Percentiles rank a stretch among this genome's conserved stretches.
These are phyloP conservation scores for Eucalyptus regnans DNA, from an alignment of 345 rosid genomes.

Conservation along the genomic window DNA sequence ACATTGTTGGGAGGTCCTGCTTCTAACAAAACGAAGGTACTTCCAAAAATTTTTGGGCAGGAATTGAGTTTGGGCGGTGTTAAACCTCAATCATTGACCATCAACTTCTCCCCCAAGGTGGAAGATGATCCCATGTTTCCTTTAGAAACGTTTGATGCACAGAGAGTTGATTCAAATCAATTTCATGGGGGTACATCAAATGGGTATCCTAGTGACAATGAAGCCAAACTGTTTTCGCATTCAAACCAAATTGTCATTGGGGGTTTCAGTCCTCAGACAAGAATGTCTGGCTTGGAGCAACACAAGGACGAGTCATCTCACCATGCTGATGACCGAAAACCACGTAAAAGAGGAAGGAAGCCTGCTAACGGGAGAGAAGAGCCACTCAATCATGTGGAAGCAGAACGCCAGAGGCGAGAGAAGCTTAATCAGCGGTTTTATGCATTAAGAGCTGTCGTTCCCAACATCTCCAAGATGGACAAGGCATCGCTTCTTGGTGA, in stretches of 20 bases:
- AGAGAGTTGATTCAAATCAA: conserved; percentile 38
- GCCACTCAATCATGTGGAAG: conserved; percentile 92
- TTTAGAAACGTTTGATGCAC: conserved; percentile 43
- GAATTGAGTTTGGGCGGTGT: conserved; percentile 74
- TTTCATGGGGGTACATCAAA: conserved; percentile 46
- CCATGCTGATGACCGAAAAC: conserved; percentile 64
- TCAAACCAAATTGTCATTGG: conserved; percentile 23
- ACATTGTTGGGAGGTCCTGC: conserved; percentile 44
- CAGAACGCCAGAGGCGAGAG: conserved; percentile 92
- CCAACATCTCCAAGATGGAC: conserved; percentile 96
- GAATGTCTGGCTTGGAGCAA: conserved; percentile 33
- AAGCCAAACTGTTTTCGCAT: conserved; percentile 38
- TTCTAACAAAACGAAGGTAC: conserved; percentile 39
- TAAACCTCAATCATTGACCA: conserved; percentile 53
- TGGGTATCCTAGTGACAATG: conserved; percentile 27
- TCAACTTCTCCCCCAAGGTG: conserved; percentile 74
- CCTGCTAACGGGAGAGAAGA: conserved; percentile 98
- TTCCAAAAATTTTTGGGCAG: conserved; percentile 78
- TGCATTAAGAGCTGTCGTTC: conserved; percentile 82
- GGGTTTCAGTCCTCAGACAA: conserved; percentile 22
- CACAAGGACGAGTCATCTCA: conserved; percentile 51
- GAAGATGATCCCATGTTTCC: conserved; percentile 68
- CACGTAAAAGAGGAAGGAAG: conserved; percentile 93
- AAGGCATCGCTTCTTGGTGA: conserved; percentile 90
- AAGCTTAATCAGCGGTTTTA: conserved; percentile 96